These are phyloP conservation scores for Psilocybe subaeruginosa DNA, from an alignment of 768 basidiomycete genomes.

Conservation along the genomic window DNA sequence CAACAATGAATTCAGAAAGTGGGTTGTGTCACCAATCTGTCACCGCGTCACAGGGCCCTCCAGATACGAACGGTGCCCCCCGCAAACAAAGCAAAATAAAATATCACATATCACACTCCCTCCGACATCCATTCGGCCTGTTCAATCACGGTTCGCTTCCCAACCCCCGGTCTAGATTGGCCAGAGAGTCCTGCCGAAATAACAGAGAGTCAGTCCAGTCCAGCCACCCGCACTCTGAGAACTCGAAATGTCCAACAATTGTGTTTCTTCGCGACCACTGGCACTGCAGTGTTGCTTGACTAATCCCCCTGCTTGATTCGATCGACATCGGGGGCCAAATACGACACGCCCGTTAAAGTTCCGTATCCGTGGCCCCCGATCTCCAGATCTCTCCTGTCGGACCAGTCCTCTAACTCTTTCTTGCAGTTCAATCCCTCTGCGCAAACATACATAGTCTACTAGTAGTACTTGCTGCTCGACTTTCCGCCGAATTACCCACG, in stretches of 20 bases:
- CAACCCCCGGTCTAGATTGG: neutral
- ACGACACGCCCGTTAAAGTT: slow-evolving; percentile 18
- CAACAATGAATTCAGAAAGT: slow-evolving; percentile 41
- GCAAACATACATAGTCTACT: neutral
- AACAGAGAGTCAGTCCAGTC: neutral
- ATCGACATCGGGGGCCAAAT: slow-evolving; percentile 4
- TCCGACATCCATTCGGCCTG: slow-evolving; percentile 17
- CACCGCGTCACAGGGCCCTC: slow-evolving; percentile 27
- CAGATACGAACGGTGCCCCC: slow-evolving; percentile 16
- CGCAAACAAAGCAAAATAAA: slow-evolving; percentile 20
- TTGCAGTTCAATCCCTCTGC: neutral
- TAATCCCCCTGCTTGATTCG: slow-evolving; percentile 18
- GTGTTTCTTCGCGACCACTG: too few relatives aligned
- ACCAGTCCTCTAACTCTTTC: neutral
- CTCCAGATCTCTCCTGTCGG: slow-evolving; percentile 4
- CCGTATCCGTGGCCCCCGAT: slow-evolving; percentile 22
- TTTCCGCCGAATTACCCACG: neutral
- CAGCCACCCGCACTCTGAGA: neutral
- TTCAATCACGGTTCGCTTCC: slow-evolving; percentile 1
- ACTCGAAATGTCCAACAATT: neutral
- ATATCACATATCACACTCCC: slow-evolving; percentile 1
- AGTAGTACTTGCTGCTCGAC: neutral
- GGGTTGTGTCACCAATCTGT: slow-evolving; percentile 31
- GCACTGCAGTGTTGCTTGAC: slow-evolving; percentile 6
- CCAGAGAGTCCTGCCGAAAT: neutral